phyloP scores from a whole-genome alignment of 441 rosid genomes.

The Dalechampia spathulata region DNA sequence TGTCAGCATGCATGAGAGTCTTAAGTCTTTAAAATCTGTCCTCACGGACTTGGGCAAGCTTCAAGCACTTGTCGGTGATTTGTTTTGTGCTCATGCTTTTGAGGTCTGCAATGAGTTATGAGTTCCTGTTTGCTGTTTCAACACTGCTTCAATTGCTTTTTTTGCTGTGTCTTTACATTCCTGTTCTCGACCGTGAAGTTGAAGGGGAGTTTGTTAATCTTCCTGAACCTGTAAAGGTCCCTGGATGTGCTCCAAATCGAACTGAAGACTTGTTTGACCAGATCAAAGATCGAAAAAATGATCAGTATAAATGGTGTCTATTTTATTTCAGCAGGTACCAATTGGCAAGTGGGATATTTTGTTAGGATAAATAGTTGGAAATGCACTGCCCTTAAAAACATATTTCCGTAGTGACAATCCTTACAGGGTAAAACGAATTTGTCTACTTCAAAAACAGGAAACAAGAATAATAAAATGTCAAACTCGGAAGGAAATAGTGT shows the following conservation, averaged over 20 bases:
- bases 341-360: slow-evolving; percentile 27
- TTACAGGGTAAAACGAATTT: too few species aligned
- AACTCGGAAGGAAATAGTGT: too few species aligned
- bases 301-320: slow-evolving; percentile 24
- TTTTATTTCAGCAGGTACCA: slow-evolving; percentile 12
- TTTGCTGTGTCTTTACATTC: slow-evolving; percentile 40
- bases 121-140: slow-evolving; percentile 34
- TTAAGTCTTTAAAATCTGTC: slow-evolving; percentile 25
- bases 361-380: too few species aligned
- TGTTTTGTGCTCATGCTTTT: slow-evolving; percentile 50
- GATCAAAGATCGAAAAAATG: slow-evolving; percentile 26
- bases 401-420: too few species aligned
- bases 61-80: slow-evolving; percentile 35
- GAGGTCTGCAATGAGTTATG: slow-evolving; percentile 34
- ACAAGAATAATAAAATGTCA: too few species aligned
- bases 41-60: slow-evolving; percentile 18
- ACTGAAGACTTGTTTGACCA: slow-evolving; percentile 32
- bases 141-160: slow-evolving; percentile 44
- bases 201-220: slow-evolving; percentile 28
- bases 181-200: slow-evolving; percentile 29
- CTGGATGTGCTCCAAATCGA: slow-evolving; percentile 42
- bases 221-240: slow-evolving; percentile 31
- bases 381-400: too few species aligned
- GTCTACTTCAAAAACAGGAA: too few species aligned
- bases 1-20: slow-evolving; percentile 21